A percentile compares a stretch with the other conserved stretches of the same genome.
phyloP scores from a whole-genome alignment of 2,329 filamentous ascomycete species.

The Penicillium sp. region DNA sequence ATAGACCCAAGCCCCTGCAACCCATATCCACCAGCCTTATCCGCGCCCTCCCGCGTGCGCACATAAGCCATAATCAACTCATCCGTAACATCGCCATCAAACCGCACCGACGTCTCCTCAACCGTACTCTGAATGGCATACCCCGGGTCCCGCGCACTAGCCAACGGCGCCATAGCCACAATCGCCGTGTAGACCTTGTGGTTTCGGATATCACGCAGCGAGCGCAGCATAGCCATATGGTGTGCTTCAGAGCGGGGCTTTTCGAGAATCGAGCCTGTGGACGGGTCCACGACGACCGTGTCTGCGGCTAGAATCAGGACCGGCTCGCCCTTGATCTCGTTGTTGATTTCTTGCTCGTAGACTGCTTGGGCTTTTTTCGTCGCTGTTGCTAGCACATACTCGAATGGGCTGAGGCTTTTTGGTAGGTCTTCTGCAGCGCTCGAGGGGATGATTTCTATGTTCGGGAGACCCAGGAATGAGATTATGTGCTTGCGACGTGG shows the following conservation, averaged over 20 bases:
- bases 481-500: constrained; percentile 82
- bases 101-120: constrained; percentile 89
- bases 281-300: constrained; percentile 75
- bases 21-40: constrained; percentile 95
- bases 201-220: constrained; percentile 70
- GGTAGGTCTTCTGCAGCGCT: constrained; percentile 80
- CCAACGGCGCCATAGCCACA: constrained; percentile 76
- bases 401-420: constrained; percentile 75
- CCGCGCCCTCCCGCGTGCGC: constrained; percentile 80
- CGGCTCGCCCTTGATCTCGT: constrained; percentile 64
- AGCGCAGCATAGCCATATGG: constrained; percentile 79
- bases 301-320: constrained; percentile 86
- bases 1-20: constrained; percentile 86
- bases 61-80: constrained; percentile 73
- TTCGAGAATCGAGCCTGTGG: constrained; percentile 76
- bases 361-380: constrained; percentile 79
- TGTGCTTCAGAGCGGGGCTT: constrained; percentile 82
- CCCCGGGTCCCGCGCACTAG: constrained; percentile 77
- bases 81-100: constrained; percentile 72
- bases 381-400: constrained; percentile 89
- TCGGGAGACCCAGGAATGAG: constrained; percentile 71
- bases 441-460: constrained; percentile 82
- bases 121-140: constrained; percentile 79
- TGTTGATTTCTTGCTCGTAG: constrained; percentile 59
- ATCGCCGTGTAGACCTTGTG: constrained; percentile 88